Conservation (phyloP, 176 grass and related monocot species). For the Aegilops umbellulata region DNA sequence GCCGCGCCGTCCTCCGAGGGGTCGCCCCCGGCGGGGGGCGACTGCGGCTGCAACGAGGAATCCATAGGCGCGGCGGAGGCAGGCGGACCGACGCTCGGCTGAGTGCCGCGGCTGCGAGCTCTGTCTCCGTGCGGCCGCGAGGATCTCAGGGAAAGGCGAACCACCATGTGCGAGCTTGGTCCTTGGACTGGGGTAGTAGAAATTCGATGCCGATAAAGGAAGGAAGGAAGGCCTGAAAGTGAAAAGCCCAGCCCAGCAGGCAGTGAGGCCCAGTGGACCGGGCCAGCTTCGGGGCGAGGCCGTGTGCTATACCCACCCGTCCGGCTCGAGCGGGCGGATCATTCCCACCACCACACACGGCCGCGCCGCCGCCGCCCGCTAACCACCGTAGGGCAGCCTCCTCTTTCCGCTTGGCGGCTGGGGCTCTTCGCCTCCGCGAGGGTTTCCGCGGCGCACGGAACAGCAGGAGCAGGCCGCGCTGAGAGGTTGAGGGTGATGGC, state of each 20-base stretch:
- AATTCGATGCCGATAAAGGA: not conserved
- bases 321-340: not conserved
- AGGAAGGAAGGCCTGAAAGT: not conserved
- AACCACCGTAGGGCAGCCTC: not conserved
- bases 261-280: not conserved
- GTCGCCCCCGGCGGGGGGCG: not conserved
- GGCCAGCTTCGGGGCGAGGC: not conserved
- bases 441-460: slow-evolving; percentile 17
- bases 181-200: not conserved
- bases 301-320: not conserved
- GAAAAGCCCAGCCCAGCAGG: not conserved
- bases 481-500: slow-evolving; percentile 25
- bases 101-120: slow-evolving; percentile 7
- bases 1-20: not conserved
- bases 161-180: slow-evolving; percentile 21
- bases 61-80: slow-evolving; percentile 38
- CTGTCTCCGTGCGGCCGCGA: slow-evolving; percentile 9
- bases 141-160: slow-evolving; percentile 32
- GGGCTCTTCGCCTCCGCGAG: not conserved
- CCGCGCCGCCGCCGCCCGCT: not conserved
- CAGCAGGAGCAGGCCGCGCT: slow-evolving; percentile 23
- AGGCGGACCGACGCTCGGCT: not conserved
- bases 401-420: not conserved
- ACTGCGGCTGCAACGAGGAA: slow-evolving; percentile 15
- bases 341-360: not conserved